phyloP scores from a whole-genome alignment of 306 rosid genomes.

The Quercus dentata region DNA sequence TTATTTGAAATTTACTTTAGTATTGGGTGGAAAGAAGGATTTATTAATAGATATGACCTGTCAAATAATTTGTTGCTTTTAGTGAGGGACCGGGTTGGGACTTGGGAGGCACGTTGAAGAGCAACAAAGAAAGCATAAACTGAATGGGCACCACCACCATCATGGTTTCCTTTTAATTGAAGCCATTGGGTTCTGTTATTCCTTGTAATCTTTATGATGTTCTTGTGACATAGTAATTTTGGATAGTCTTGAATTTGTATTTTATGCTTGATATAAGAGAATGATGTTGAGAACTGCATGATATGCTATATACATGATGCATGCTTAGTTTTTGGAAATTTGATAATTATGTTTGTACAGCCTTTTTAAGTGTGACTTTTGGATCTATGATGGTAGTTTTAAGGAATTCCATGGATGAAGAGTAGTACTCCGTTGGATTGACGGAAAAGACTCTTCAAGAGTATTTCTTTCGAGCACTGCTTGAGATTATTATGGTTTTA shows the following conservation, averaged over 20 bases:
- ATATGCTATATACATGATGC: not conserved
- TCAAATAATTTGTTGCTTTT: constrained; percentile 27
- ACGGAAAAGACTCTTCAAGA: too few species aligned
- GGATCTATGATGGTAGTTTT: not conserved
- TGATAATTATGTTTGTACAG: not conserved
- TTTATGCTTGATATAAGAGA: not conserved
- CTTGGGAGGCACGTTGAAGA: constrained; percentile 11
- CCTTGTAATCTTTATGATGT: not conserved
- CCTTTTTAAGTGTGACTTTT: not conserved
- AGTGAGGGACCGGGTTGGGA: constrained; percentile 26
- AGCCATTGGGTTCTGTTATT: not conserved
- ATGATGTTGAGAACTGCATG: not conserved
- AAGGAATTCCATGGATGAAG: not conserved
- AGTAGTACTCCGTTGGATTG: too few species aligned
- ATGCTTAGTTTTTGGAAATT: not conserved
- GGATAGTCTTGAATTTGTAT: not conserved
- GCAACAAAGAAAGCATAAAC: constrained; percentile 23
- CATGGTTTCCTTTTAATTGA: constrained; percentile 22
- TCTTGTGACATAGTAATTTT: not conserved
- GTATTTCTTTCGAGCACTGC: too few species aligned
- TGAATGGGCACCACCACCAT: constrained; percentile 31
- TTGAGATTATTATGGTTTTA: too few species aligned
- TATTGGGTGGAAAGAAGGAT: constrained; percentile 39
- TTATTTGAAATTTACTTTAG: constrained; percentile 18
- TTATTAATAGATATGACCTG: constrained; percentile 37